Conservation (phyloP, 208 protist genomes). For the Angomonas ambiguus region DNA sequence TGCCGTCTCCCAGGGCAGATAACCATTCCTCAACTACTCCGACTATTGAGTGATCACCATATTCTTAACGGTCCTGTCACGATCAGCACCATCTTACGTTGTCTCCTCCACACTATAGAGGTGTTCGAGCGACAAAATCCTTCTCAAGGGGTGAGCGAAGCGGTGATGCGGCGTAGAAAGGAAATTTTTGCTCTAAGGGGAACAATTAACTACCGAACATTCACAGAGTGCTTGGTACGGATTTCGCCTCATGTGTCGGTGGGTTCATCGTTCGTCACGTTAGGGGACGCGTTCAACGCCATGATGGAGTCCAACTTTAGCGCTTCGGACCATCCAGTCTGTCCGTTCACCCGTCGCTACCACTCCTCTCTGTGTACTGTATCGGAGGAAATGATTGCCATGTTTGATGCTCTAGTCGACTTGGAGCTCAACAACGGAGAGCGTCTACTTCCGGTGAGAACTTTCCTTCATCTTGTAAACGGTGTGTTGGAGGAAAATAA, state of each 20-base stretch:
- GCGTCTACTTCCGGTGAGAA: conserved; percentile 12
- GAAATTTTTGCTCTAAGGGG: conserved; percentile 34
- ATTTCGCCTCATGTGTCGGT: conserved; percentile 45
- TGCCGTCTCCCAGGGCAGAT: conserved; percentile 60
- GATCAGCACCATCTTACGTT: conserved; percentile 43
- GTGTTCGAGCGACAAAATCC: conserved; percentile 18
- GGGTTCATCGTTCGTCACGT: conserved; percentile 23
- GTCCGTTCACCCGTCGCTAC: conserved; percentile 37
- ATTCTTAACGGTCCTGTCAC: conserved; percentile 49
- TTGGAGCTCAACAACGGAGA: conserved; percentile 27
- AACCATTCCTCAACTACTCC: conserved; percentile 55
- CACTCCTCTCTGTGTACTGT: conserved; percentile 18
- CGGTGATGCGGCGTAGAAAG: conserved; percentile 4
- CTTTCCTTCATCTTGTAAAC: conserved; percentile 20
- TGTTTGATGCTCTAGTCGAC: conserved; percentile 15
- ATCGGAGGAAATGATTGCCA: conserved; percentile 14
- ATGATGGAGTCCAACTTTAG: conserved; percentile 36
- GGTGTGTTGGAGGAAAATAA: conserved; percentile 11
- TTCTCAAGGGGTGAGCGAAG: background rate
- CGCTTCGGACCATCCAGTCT: conserved; percentile 29
- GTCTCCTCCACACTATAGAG: conserved; percentile 33
- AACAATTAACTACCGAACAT: conserved; percentile 73
- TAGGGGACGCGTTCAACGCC: conserved; percentile 36
- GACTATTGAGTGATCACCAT: conserved; percentile 52
- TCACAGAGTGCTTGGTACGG: conserved; percentile 75